phyloP scores from a whole-genome alignment of 1,139 yeast species.

The Saccharomyces hybrid region DNA sequence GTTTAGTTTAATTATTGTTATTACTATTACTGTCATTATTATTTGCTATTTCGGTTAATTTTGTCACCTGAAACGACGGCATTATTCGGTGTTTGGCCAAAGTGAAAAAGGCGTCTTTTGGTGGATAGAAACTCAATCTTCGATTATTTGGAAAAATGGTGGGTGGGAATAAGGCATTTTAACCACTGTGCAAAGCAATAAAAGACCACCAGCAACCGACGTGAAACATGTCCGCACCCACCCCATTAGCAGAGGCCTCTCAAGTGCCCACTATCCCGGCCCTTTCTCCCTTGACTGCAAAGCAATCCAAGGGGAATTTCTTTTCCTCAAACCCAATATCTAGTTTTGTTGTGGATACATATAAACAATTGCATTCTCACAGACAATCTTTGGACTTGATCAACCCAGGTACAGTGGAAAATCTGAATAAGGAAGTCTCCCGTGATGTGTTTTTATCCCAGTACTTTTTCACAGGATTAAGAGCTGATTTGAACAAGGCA shows the following conservation, averaged over 20 bases:
- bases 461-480: conserved; percentile 88
- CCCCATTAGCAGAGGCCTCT: conserved; percentile 46
- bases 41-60: conserved; percentile 1
- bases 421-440: conserved; percentile 84
- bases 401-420: conserved; percentile 94
- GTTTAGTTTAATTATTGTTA: not conserved
- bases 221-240: conserved; percentile 28
- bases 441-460: conserved; percentile 88
- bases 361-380: conserved; percentile 64
- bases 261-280: conserved; percentile 55
- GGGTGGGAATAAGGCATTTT: not conserved
- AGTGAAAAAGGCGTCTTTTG: conserved; percentile 1
- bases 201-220: not conserved
- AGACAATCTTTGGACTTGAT: conserved; percentile 73
- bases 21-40: not conserved
- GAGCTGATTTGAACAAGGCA: conserved; percentile 93
- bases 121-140: not conserved
- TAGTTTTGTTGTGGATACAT: conserved; percentile 71
- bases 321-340: conserved; percentile 86
- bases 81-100: not conserved
- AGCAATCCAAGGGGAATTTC: conserved; percentile 45
- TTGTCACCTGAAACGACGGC: not conserved
- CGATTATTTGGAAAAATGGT: not conserved
- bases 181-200: not conserved
- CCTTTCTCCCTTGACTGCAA: conserved; percentile 41